Base-by-base conservation (phyloP, 257 asterid genomes). In the Phtheirospermum japonicum region DNA sequence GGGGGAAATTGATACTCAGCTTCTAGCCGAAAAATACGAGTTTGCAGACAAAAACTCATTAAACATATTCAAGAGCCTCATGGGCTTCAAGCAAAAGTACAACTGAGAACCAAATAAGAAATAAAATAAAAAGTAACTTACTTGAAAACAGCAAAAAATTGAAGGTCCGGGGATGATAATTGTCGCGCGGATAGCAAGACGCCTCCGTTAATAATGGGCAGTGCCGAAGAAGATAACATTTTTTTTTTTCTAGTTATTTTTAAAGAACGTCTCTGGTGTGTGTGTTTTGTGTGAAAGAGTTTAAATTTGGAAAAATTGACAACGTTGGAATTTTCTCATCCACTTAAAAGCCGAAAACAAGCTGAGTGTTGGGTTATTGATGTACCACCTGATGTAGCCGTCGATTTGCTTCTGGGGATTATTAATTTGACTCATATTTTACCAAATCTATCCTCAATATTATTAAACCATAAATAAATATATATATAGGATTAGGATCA, bases 211-310 rank as follows among this genome's bases (percentile, higher is more conserved):
- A 63, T 56, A 61, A 74, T 57, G 57, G 77, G 84, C 63, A 67
- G 48, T 10, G 83, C 16, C 36, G 79, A 72, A 66, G 77, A 77
- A 71, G 78, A 54, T 66, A 48, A 52, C 88, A 83, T 89, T 28
- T 64, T 71, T 59, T 17, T 61, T 46, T 23, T 4, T 49, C 19
- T 23, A 3, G 20, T 14, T 33, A 65, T 5, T 56, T 48, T 46
- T 48, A 18, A 39, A 23, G 28, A 23, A 23, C 3, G 28, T 23
- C 3, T 23, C 28, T 23, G 3, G 28, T 23, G 3, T 23, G 3
- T 23, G 28, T 23, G n/a, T 23, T 23, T 26, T 49, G 4, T 56
- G 7, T 36, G 56, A 61, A n/a, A n/a, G n/a, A n/a, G 20, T 32
- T 62, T 50, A 52, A 20, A 50, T 23, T 10, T 33, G 62, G 52